phyloP scores from a whole-genome alignment of 1,284 basidiomycete genomes.

The Termitomyces sp. region DNA sequence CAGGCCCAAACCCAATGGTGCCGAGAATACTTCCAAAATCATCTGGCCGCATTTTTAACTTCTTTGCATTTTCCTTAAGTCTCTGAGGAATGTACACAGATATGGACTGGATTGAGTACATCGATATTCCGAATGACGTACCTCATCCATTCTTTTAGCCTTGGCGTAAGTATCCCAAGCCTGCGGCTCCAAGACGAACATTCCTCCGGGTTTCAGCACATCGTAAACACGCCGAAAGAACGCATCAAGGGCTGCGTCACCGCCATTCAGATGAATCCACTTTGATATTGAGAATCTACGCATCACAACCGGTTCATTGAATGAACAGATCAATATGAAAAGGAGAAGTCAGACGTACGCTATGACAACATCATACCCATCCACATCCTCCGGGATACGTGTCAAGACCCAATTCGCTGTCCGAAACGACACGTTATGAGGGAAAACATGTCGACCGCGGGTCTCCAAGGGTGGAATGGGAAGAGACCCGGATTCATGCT shows the following conservation, averaged over 20 bases:
- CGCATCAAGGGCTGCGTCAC: constrained; percentile 56
- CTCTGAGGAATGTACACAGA: constrained; percentile 26
- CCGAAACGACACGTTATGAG: constrained; percentile 70
- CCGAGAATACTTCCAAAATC: constrained; percentile 52
- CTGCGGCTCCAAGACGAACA: constrained; percentile 73
- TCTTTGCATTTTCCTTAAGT: constrained; percentile 53
- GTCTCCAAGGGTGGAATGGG: constrained; percentile 49
- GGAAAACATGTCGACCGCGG: constrained; percentile 44
- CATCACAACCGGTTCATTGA: background rate
- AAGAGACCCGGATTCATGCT: constrained; percentile 67
- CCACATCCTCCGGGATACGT: constrained; percentile 48
- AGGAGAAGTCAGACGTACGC: constrained; percentile 44
- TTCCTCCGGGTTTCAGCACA: constrained; percentile 53
- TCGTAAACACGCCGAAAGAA: constrained; percentile 62
- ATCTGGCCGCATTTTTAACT: constrained; percentile 51
- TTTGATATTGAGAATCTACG: constrained; percentile 76
- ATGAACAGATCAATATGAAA: background rate
- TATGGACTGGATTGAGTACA: background rate
- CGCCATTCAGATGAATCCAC: constrained; percentile 79
- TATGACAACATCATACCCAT: constrained; percentile 66
- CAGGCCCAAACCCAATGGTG: constrained; percentile 56
- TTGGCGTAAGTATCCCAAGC: constrained; percentile 76
- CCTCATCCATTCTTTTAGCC: constrained; percentile 61
- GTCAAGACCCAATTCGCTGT: constrained; percentile 65
- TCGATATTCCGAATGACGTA: constrained; percentile 22